Percentiles rank a stretch among this genome's conserved stretches.
Conservation (phyloP, 2,329 filamentous ascomycete species). For the Diplodia sapinea region DNA sequence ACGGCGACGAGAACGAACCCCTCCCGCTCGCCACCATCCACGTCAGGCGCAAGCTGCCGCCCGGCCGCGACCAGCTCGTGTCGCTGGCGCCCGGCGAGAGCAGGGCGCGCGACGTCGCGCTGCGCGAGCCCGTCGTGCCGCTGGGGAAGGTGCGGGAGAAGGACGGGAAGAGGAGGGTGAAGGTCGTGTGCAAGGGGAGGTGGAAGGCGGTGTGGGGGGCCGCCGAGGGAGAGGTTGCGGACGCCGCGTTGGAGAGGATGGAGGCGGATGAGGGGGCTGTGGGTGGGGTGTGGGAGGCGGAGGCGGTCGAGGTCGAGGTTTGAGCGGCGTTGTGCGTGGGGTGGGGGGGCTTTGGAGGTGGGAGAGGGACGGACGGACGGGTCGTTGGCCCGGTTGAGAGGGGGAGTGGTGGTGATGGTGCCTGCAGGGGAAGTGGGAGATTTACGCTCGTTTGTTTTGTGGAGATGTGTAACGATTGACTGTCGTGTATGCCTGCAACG, state of each 20-base stretch:
- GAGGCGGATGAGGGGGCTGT: not conserved
- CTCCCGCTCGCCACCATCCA: conserved; percentile 37
- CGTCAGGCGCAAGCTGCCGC: conserved; percentile 48
- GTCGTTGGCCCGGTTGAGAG: too few species aligned
- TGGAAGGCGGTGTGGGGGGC: conserved; percentile 31
- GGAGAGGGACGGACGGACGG: too few species aligned
- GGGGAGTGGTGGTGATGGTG: too few species aligned
- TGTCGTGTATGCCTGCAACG: not conserved
- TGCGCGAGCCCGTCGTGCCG: conserved; percentile 48
- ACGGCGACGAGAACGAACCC: conserved; percentile 39
- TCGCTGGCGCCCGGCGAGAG: conserved; percentile 45
- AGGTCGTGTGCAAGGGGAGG: conserved; percentile 43
- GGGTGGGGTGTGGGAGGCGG: not conserved
- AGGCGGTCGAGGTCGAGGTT: too few species aligned
- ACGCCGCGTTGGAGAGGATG: not conserved
- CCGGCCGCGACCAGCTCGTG: conserved; percentile 44
- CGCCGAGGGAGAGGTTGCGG: conserved; percentile 32
- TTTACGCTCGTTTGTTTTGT: not conserved
- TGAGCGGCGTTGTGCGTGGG: too few species aligned
- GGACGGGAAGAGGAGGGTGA: conserved; percentile 39
- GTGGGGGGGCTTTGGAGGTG: not conserved
- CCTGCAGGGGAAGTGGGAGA: too few species aligned
- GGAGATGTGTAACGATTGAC: not conserved
- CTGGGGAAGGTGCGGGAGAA: conserved; percentile 42
- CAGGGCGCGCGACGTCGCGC: conserved; percentile 44